Evolutionary conservation across 208 protist genomes (phyloP).

Genomic region (Zelonia costaricensis): DNA sequence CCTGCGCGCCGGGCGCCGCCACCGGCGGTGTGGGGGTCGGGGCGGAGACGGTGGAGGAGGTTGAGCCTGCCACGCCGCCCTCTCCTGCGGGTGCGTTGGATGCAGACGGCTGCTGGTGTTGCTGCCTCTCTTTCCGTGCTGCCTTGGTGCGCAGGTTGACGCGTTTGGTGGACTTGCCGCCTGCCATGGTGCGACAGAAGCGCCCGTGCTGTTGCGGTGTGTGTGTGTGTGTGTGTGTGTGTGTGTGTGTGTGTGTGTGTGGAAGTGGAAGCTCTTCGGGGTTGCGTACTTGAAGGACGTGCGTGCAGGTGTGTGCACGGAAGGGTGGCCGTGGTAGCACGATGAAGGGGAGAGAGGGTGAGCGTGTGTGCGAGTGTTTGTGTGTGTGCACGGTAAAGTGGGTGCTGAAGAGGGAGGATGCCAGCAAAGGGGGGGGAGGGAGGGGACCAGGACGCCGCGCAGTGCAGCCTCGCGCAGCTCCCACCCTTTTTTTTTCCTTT

Average conservation of each 20-base stretch:
- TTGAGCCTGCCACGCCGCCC: background rate
- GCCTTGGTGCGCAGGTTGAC: constrained; percentile 26
- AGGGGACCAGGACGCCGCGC: too few relatives aligned
- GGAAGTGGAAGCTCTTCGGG: background rate
- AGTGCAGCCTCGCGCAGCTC: too few relatives aligned
- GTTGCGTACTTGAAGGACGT: background rate
- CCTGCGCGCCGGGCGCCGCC: too few relatives aligned
- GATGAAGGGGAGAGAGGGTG: too few relatives aligned
- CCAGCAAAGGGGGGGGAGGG: background rate
- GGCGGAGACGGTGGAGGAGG: background rate
- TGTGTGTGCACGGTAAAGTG: too few relatives aligned
- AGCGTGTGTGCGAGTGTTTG: too few relatives aligned
- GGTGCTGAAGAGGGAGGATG: background rate
- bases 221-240: background rate
- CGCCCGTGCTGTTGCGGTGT: too few relatives aligned
- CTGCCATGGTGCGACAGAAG: constrained; percentile 8
- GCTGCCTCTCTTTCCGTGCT: constrained; percentile 1
- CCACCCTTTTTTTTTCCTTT: too few relatives aligned
- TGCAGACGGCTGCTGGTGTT: background rate
- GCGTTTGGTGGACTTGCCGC: constrained; percentile 25
- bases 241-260: background rate
- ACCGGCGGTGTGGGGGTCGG: too few relatives aligned
- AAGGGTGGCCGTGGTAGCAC: too few relatives aligned
- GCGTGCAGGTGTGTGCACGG: too few relatives aligned
- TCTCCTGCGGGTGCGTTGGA: background rate